Base-by-base conservation (phyloP, 192 early-diverging fungal genomes). In the Backusella liffmaniae region DNA sequence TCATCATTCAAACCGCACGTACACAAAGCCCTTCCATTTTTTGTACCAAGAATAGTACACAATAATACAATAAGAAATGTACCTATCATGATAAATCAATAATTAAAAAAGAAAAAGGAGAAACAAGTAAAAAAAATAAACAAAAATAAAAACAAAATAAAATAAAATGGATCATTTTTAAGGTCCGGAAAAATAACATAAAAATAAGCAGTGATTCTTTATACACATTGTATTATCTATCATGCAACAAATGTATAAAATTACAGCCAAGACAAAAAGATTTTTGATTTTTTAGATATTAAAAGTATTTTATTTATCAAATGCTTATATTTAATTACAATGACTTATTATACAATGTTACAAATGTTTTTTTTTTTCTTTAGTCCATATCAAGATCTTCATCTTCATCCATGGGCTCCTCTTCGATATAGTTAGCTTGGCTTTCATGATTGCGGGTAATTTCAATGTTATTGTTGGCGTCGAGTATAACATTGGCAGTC, bases 361-460 rank as follows among this genome's bases (percentile, higher is more conserved):
- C 9, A 59, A 26, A 23, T 23, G 23, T 12, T 59, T 49, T 49
- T 16, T 18, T 56, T 56, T 23, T 56, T 56, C 16, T 56, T 34
- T 74, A 75, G 32, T 76, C 75, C 71, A 80, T 76, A 49, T 74
- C 80, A 49, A 73, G 66, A 42, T 81, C 80, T 23, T 39, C 71
- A 62, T 74, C 76, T 53, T 78, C 76, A 37, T 78, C 73, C 49
- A 42, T 32, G 5, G 76, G 76, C 23, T 79, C 77, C 51, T 82
- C 81, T 16, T 72, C 67, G 9, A 80, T 65, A 34, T 74, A 83
- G 5, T 73, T 66, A n/a, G 75, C 59, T 68, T 79, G 70, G 26
- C 72, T 73, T 69, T 83, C 82, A 72, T 80, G 82, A 30, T 80
- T 83, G 21, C 78, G 73, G 3, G 66, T 18, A 23, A 88, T 41